Percentiles rank a stretch among this genome's conserved stretches.
Evolutionary conservation across 306 rosid species (phyloP).

Genomic region (Quercus alba): DNA sequence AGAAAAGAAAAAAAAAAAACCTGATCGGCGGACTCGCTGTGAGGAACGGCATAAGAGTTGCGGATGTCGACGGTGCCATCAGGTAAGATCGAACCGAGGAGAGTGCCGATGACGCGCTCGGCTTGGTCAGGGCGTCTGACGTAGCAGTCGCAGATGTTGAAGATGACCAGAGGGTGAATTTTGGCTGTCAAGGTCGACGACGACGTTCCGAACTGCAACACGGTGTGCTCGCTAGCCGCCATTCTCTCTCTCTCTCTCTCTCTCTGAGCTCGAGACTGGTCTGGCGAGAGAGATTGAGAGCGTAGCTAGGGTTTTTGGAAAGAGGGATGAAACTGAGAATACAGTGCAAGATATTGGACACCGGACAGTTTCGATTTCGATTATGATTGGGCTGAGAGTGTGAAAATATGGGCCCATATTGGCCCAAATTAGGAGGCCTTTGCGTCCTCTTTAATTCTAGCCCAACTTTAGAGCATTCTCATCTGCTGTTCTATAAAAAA

Average conservation of each 20-base stretch:
- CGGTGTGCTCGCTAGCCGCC: slow-evolving; percentile 68
- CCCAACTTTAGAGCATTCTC: too few relatives aligned
- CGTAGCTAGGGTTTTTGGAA: slow-evolving; percentile 26
- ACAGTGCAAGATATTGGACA: background rate
- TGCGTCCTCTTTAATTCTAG: too few relatives aligned
- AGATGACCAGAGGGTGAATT: slow-evolving; percentile 81
- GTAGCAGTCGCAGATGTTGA: slow-evolving; percentile 85
- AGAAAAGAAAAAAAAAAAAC: too few relatives aligned
- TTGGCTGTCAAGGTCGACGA: slow-evolving; percentile 58
- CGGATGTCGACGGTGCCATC: too few relatives aligned
- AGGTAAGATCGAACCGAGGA: slow-evolving; percentile 53
- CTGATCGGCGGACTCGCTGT: too few relatives aligned
- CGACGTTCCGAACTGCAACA: slow-evolving; percentile 62
- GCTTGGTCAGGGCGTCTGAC: slow-evolving; percentile 92
- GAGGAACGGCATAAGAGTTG: too few relatives aligned
- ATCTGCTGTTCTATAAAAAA: too few relatives aligned
- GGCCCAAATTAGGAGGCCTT: too few relatives aligned
- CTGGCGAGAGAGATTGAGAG: slow-evolving; percentile 13
- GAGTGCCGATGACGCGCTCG: slow-evolving; percentile 92
- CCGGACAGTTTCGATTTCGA: background rate
- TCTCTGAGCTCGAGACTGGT: slow-evolving; percentile 32
- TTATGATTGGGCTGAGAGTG: background rate
- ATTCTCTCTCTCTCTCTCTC: slow-evolving; percentile 21
- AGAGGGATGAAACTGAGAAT: background rate
- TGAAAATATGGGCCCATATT: background rate